These are phyloP conservation scores for Logfia minima DNA, from an alignment of 129 eudicot species.

Conservation along the genomic window DNA sequence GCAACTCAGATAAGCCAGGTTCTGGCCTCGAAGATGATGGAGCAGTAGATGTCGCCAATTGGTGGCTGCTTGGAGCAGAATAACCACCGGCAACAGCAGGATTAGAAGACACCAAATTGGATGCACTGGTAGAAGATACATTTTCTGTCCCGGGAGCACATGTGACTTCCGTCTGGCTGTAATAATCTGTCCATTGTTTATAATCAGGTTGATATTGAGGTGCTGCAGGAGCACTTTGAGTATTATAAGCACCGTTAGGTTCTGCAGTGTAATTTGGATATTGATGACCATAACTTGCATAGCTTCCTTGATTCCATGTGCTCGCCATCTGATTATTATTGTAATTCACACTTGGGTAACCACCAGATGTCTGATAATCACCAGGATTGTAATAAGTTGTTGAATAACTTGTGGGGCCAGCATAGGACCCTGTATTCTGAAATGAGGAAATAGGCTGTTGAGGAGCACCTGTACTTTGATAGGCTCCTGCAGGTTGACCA, in stretches of 20 bases:
- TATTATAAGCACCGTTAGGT: conserved; percentile 57
- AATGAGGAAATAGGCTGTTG: conserved; percentile 99
- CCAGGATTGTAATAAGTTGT: conserved; percentile 99
- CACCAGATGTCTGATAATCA: conserved; percentile 99
- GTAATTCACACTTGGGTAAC: conserved; percentile 55
- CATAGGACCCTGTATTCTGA: conserved; percentile 98
- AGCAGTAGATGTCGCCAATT: conserved; percentile 44
- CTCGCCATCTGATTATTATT: conserved; percentile 65
- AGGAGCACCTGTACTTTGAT: conserved; percentile 99
- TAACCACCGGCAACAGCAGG: conserved; percentile 52
- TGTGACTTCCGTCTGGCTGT: conserved; percentile 83
- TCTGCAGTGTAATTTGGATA: conserved; percentile 71
- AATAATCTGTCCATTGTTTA: conserved; percentile 90
- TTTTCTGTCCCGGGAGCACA: conserved; percentile 99
- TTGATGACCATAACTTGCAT: conserved; percentile 64
- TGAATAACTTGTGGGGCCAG: conserved; percentile 94
- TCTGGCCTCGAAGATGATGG: conserved; percentile 73
- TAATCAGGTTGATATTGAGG: conserved; percentile 78
- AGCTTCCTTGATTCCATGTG: conserved; percentile 84
- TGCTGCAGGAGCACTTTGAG: conserved; percentile 55
- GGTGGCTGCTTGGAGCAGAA: conserved; percentile 50
- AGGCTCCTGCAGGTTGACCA: conserved; percentile 70
- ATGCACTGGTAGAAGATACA: conserved; percentile 45
- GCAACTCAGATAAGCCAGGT: conserved; percentile 49
- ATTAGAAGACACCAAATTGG: conserved; percentile 47